Evolutionary conservation across 805 yeast species (phyloP).

Genomic region (Sugiyamaella americana): DNA sequence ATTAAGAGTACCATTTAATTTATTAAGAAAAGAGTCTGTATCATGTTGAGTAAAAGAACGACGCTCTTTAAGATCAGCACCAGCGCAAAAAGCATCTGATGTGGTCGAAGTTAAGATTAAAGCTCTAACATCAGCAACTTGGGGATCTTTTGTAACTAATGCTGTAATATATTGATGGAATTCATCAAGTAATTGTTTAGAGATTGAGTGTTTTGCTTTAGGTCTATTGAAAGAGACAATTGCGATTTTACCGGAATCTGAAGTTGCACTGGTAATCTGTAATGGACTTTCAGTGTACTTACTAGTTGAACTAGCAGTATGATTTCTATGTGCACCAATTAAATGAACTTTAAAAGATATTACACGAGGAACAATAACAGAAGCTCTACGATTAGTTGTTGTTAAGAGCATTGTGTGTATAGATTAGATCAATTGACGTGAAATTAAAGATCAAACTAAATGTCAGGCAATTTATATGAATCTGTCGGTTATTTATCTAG

Average conservation of each 20-base stretch:
- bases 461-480: too few relatives aligned
- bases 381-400: too few relatives aligned
- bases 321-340: too few relatives aligned
- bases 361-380: too few relatives aligned
- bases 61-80: slow-evolving; percentile 39
- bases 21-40: slow-evolving; percentile 24
- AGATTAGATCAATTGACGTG: too few relatives aligned
- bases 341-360: too few relatives aligned
- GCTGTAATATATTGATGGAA: slow-evolving; percentile 20
- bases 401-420: too few relatives aligned
- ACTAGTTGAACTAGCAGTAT: too few relatives aligned
- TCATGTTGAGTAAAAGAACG: slow-evolving; percentile 27
- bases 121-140: slow-evolving; percentile 7
- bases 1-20: slow-evolving; percentile 30
- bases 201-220: slow-evolving; percentile 30
- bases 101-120: slow-evolving; percentile 25
- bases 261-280: background rate
- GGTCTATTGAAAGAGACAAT: slow-evolving; percentile 29
- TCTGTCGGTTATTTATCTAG: too few relatives aligned
- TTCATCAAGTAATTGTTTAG: slow-evolving; percentile 26
- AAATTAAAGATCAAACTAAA: too few relatives aligned
- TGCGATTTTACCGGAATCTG: slow-evolving; percentile 19
- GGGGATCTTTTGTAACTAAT: slow-evolving; percentile 16
- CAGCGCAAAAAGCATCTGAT: slow-evolving; percentile 31
- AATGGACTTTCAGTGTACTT: background rate